phyloP scores from a whole-genome alignment of 2,329 filamentous ascomycete species.

The Aspergillus sp. region DNA sequence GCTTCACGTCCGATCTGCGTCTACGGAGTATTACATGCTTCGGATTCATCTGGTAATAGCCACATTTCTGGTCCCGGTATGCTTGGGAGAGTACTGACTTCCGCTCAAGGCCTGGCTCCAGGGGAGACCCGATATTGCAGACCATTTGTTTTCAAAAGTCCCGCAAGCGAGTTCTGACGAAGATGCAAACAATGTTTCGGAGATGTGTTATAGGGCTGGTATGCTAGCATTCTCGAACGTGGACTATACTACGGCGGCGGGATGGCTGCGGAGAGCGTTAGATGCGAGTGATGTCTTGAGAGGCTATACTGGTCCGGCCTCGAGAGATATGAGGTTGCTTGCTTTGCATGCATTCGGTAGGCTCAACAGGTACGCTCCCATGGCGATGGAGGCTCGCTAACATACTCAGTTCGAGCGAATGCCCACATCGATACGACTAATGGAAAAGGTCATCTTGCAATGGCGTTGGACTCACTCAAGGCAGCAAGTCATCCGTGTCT shows the following conservation, averaged over 20 bases:
- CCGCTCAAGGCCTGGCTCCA: slow-evolving; percentile 60
- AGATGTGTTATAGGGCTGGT: slow-evolving; percentile 65
- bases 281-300: slow-evolving; percentile 42
- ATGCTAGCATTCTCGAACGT: slow-evolving; percentile 45
- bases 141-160: slow-evolving; percentile 63
- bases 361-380: too few species aligned
- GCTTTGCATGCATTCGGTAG: slow-evolving; percentile 57
- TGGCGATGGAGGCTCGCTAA: not conserved
- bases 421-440: slow-evolving; percentile 32
- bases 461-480: slow-evolving; percentile 53
- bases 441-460: slow-evolving; percentile 43
- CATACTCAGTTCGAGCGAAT: slow-evolving; percentile 16
- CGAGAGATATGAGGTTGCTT: slow-evolving; percentile 54
- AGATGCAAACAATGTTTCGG: slow-evolving; percentile 48
- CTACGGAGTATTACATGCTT: slow-evolving; percentile 55
- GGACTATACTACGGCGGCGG: slow-evolving; percentile 48
- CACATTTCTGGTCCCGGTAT: slow-evolving; percentile 2
- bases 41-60: slow-evolving; percentile 55
- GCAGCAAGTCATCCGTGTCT: slow-evolving; percentile 7
- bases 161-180: slow-evolving; percentile 28
- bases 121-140: slow-evolving; percentile 62
- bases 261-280: slow-evolving; percentile 65
- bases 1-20: slow-evolving; percentile 9
- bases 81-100: slow-evolving; percentile 2
- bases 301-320: slow-evolving; percentile 49